phyloP scores from a whole-genome alignment of 2,329 filamentous ascomycete genomes.

The Aspergillus neoniger region DNA sequence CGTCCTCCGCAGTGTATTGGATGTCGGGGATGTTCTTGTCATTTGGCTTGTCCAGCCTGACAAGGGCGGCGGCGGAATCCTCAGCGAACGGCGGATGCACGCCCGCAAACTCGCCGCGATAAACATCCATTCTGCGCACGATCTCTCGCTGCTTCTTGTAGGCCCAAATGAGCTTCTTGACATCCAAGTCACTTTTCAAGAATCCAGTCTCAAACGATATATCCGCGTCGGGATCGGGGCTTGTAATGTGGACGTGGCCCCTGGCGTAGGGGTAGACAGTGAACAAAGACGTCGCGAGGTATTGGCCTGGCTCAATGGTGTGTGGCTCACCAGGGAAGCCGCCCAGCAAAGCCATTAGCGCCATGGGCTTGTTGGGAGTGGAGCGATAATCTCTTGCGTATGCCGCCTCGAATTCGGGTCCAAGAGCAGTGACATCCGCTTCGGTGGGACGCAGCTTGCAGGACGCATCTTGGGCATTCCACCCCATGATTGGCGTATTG shows the following conservation, averaged over 20 bases:
- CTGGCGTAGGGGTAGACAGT: slow-evolving; percentile 2
- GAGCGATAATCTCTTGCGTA: no score
- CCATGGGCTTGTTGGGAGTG: no score
- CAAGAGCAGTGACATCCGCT: no score
- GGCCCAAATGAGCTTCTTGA: slow-evolving; percentile 2
- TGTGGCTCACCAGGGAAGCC: no score
- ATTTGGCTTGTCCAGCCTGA: neutral
- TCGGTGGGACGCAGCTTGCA: no score
- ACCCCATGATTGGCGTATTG: no score
- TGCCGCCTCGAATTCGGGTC: no score
- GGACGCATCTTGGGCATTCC: no score
- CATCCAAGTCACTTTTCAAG: neutral
- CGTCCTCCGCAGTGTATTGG: slow-evolving; percentile 3
- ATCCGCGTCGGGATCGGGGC: neutral
- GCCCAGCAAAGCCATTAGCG: no score
- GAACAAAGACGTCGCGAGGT: no score
- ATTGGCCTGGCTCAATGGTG: no score
- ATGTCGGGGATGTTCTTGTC: neutral
- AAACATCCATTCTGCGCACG: slow-evolving; percentile 2
- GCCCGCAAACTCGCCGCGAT: neutral
- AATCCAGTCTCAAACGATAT: neutral
- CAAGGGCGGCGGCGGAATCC: neutral
- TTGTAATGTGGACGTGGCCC: slow-evolving; percentile 3
- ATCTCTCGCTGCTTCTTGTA: slow-evolving; percentile 8
- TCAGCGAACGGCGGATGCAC: slow-evolving; percentile 1